Base-by-base conservation (phyloP, 1,284 basidiomycete genomes). In the Boletellus deceptivus region DNA sequence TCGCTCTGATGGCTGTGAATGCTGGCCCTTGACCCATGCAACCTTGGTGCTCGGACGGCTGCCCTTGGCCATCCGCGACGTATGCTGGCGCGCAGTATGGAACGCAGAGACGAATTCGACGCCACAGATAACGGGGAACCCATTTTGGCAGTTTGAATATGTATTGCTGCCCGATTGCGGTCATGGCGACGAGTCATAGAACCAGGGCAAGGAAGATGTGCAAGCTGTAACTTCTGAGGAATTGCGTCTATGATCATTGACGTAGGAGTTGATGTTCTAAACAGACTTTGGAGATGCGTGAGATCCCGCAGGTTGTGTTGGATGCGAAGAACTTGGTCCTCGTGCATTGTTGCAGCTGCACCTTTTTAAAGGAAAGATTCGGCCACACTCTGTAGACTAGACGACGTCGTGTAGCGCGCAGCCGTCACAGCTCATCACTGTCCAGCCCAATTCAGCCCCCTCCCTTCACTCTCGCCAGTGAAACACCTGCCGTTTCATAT, bases 11-110 rank as follows among this genome's bases (percentile, higher is more conserved):
- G 55, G 62, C 53, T 56, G 57, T 60, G 53, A 39, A 34, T 51
- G 22, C 53, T 46, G 52, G 64, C 63, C 63, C 63, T 65, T 58
- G 59, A 62, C 66, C 63, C 67, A 65, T 59, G 55, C 43, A 60
- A 50, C 46, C 48, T 50, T 16, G 55, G 49, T 53, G 58, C 59
- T 43, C 22, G 52, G 53, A 40, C 45, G 41, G 42, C 53, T 43
- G 47, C 42, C 41, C 37, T 49, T 41, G 48, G 33, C 36, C 46
- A 31, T 54, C 47, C 37, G 51, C 51, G 45, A 55, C 29, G n/a
- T 46, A 49, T 39, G 43, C 55, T 52, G 47, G 52, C 29, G 29
- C 51, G 65, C 65, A 65, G 64, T 49, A 55, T 61, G 35, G 64
- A 67, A 65, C 37, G 31, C 41, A 49, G 48, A 29, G 54, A 55